Evolutionary conservation across 1,284 basidiomycete genomes (phyloP).

Genomic region (Cryptococcus sp.): DNA sequence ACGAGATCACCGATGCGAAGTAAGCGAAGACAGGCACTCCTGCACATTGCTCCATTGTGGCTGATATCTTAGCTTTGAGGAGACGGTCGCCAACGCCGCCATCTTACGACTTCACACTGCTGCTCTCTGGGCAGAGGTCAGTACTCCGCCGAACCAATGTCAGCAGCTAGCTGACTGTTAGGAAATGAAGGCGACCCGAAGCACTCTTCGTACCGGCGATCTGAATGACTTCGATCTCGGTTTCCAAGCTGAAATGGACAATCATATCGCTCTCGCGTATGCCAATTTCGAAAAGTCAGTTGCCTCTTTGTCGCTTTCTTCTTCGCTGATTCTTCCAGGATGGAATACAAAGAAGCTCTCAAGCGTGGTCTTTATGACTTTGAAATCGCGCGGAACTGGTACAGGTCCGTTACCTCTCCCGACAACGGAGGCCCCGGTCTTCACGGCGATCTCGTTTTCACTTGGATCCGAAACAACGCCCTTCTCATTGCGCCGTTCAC

Average conservation of each 20-base stretch:
- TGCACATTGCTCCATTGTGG: background rate
- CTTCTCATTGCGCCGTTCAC: conserved; percentile 84
- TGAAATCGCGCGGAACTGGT: conserved; percentile 89
- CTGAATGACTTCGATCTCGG: conserved; percentile 66
- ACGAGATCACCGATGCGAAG: conserved; percentile 82
- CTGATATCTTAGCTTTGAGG: conserved; percentile 81
- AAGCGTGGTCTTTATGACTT: conserved; percentile 97
- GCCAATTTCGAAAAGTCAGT: conserved; percentile 72
- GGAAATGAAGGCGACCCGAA: conserved; percentile 64
- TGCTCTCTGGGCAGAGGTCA: conserved; percentile 83
- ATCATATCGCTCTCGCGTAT: conserved; percentile 74
- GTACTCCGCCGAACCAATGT: conserved; percentile 22
- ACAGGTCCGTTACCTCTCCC: conserved; percentile 84
- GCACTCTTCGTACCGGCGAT: conserved; percentile 63
- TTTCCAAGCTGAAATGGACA: conserved; percentile 89
- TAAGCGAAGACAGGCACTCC: conserved; percentile 10
- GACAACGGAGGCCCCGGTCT: conserved; percentile 63
- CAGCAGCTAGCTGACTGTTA: conserved; percentile 46
- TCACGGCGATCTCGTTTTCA: conserved; percentile 70
- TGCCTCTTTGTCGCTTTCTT: conserved; percentile 1
- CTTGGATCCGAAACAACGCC: conserved; percentile 78
- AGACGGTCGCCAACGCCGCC: conserved; percentile 96
- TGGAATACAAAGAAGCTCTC: conserved; percentile 91
- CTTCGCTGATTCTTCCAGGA: conserved; percentile 53
- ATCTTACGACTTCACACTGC: conserved; percentile 92